These are phyloP conservation scores for Entonaema liquescens DNA, from an alignment of 495 filamentous ascomycete species.

Conservation along the genomic window DNA sequence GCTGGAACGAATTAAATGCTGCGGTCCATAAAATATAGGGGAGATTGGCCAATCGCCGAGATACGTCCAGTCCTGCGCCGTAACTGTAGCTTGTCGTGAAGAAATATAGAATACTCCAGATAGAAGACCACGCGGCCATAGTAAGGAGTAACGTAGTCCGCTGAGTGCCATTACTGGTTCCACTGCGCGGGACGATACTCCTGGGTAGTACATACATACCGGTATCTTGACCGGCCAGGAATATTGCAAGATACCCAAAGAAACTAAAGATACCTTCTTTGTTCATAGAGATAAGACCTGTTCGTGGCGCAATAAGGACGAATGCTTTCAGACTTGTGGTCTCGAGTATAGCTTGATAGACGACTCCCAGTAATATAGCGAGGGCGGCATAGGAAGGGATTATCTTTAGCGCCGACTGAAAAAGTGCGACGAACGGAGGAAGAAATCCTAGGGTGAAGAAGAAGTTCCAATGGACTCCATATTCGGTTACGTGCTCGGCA, in stretches of 20 bases:
- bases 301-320: conserved; percentile 83
- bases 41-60: conserved; percentile 89
- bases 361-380: conserved; percentile 66
- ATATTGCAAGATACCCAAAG: conserved; percentile 92
- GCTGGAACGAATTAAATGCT: conserved; percentile 83
- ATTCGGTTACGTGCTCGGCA: conserved; percentile 96
- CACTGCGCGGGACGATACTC: conserved; percentile 50
- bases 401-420: conserved; percentile 68
- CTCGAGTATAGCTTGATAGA: conserved; percentile 80
- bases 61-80: conserved; percentile 77
- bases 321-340: conserved; percentile 80
- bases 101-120: conserved; percentile 74
- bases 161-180: conserved; percentile 46
- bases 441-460: conserved; percentile 95
- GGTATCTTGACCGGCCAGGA: conserved; percentile 84
- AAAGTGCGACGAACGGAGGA: conserved; percentile 88
- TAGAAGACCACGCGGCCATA: conserved; percentile 65
- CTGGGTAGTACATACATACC: conserved; percentile 82
- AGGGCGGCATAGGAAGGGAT: conserved; percentile 79
- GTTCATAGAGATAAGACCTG: conserved; percentile 83
- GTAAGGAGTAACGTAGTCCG: conserved; percentile 66
- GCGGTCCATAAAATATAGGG: conserved; percentile 93
- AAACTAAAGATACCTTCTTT: conserved; percentile 95
- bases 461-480: conserved; percentile 99
- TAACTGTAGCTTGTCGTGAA: conserved; percentile 71